Evolutionary conservation across 805 yeast species (phyloP), one percentile per base, ranked within the genome.

Genomic region (Cyberlindnera bimundalis): DNA sequence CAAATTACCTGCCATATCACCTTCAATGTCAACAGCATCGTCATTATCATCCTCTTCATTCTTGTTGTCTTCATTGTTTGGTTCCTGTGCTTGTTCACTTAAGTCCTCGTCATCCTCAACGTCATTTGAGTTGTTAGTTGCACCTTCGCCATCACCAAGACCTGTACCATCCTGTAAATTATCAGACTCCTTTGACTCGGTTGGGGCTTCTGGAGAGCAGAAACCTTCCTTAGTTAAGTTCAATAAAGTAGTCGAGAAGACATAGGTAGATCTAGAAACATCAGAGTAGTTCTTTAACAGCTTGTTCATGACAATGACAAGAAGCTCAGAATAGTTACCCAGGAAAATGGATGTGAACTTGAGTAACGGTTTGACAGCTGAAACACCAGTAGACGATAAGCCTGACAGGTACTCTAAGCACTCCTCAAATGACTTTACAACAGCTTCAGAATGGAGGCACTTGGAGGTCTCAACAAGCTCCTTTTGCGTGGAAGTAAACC

Each of bases 1-100:
- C 12, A 79, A 71, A 49, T 90, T 89, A 40, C 99, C 99, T 18
- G 93, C 96, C 95, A 93, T 87, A 53, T 93, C 98, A 26, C 97
- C 96, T 53, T 90, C 96, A 59, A 90, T 85, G 36, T 88, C 96
- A 33, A 86, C 89, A 5, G 97, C 97, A 59, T 88, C 88, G 48
- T 87, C 88, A 37, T 88, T 78, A 8, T 79, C 81, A 9, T 79
- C 81, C 20, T 78, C 73, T 6, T 79, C 76, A n/a, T 79, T 73
- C 17, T 84, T 77, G 27, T 82, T 76, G 37, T 84, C 75, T 27
- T 89, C 90, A 37, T 81, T 77, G 50, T 86, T 83, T 23, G 82
- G 81, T 40, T 79, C 77, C 52, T 83, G 87, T 1, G 84, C 85
- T 50, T 79, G 74, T 45, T 76, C 73, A 5, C 82, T 69, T 35